Percentiles rank a stretch among this genome's conserved stretches.
These are phyloP conservation scores for Phytophthora megakarya DNA, from an alignment of 352 stramenopile genomes.

Conservation along the genomic window DNA sequence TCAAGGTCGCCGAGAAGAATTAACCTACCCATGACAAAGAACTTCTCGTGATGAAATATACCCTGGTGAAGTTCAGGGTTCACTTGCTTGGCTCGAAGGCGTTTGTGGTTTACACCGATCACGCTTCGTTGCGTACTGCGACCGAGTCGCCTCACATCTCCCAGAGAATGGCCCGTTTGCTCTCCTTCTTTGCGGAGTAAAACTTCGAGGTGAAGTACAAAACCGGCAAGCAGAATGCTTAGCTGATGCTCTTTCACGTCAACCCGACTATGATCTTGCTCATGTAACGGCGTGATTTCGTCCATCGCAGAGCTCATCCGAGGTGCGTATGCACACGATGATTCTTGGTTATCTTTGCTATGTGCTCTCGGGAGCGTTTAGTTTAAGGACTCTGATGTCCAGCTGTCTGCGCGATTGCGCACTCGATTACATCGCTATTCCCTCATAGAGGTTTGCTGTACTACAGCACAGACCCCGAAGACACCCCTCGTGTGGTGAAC, in stretches of 20 bases:
- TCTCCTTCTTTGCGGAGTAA: slow-evolving; percentile 40
- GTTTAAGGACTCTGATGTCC: not conserved
- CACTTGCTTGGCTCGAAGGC: too few species aligned
- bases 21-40: too few species aligned
- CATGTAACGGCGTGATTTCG: not conserved
- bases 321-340: not conserved
- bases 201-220: slow-evolving; percentile 21
- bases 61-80: too few species aligned
- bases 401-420: not conserved
- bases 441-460: not conserved
- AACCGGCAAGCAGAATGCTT: too few species aligned
- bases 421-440: not conserved
- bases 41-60: too few species aligned
- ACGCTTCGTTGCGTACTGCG: too few species aligned
- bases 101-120: too few species aligned
- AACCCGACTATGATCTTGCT: not conserved
- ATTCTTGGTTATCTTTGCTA: not conserved
- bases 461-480: not conserved
- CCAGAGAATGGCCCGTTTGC: slow-evolving; percentile 12
- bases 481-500: not conserved
- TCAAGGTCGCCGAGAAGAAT: too few species aligned
- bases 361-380: not conserved
- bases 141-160: slow-evolving; percentile 8
- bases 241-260: too few species aligned
- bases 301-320: not conserved